phyloP scores from a whole-genome alignment of 306 rosid genomes.

The Luffa acutangula region DNA sequence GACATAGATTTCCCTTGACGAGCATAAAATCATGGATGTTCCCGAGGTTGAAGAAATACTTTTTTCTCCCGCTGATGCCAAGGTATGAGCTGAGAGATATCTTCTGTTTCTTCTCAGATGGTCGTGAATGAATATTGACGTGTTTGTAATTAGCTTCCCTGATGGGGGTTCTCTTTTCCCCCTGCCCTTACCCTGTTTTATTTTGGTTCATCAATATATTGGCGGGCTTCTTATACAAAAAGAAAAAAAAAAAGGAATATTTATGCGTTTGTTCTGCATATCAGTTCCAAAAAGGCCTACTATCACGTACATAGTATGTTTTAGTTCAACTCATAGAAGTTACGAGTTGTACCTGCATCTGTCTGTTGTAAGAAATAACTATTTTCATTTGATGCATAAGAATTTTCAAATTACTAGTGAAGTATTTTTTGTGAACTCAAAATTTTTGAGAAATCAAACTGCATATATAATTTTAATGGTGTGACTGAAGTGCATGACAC shows the following conservation, averaged over 20 bases:
- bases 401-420: background rate
- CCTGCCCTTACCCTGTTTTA: background rate
- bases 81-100: slow-evolving; percentile 3
- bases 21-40: slow-evolving; percentile 6
- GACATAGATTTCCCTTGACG: background rate
- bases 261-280: background rate
- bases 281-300: background rate
- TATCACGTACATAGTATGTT: no score
- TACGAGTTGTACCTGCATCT: no score
- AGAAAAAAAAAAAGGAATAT: background rate
- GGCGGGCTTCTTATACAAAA: background rate
- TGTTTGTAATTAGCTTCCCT: background rate
- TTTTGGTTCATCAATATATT: background rate
- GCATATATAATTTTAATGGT: background rate
- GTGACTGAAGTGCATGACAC: background rate
- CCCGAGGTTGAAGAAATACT: slow-evolving; percentile 7
- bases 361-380: background rate
- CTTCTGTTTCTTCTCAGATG: background rate
- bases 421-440: background rate
- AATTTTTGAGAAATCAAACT: background rate
- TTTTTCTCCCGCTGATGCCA: slow-evolving; percentile 9
- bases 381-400: background rate
- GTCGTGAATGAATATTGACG: background rate
- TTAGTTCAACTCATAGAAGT: background rate
- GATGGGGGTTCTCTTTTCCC: background rate